Conservation (phyloP, 2,329 filamentous ascomycete genomes). For the Ceratocystiopsis minuta region DNA sequence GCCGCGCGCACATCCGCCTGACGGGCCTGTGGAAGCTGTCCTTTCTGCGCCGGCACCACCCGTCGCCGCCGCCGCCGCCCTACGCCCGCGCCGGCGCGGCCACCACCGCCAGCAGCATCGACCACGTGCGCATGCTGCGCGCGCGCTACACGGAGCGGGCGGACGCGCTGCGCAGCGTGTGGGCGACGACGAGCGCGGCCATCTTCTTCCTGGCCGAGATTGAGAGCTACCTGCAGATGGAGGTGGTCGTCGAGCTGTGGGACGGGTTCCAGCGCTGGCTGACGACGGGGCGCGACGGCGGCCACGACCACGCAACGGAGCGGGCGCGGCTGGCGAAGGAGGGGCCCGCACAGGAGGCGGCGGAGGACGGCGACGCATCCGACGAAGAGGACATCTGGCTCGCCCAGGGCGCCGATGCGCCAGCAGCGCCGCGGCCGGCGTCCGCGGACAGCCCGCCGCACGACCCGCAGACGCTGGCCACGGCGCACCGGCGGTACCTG, state of each 20-base stretch:
- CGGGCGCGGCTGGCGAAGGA: background rate
- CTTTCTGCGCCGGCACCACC: conserved; percentile 57
- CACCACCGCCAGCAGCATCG: conserved; percentile 24
- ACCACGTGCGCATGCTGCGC: conserved; percentile 37
- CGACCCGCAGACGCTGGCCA: conserved; percentile 70
- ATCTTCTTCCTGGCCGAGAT: conserved; percentile 82
- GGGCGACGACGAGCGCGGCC: conserved; percentile 76
- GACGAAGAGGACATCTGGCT: conserved; percentile 26
- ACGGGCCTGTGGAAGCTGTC: conserved; percentile 77
- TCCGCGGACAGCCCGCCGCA: conserved; percentile 13
- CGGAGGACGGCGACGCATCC: background rate
- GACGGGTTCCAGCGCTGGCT: conserved; percentile 65
- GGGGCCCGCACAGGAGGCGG: background rate
- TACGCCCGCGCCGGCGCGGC: conserved; percentile 28
- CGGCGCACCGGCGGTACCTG: conserved; percentile 64
- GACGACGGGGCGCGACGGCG: conserved; percentile 21
- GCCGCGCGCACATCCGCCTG: conserved; percentile 68
- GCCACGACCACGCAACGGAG: background rate
- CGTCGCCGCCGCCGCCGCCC: conserved; percentile 48
- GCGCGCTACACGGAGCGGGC: conserved; percentile 45
- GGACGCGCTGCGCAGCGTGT: conserved; percentile 58
- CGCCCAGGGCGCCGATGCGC: conserved; percentile 9
- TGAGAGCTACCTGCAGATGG: conserved; percentile 74
- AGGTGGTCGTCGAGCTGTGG: conserved; percentile 70
- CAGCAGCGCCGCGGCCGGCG: conserved; percentile 5